phyloP scores from a whole-genome alignment of 2,329 filamentous ascomycete genomes.

The Monilinia aucupariae region DNA sequence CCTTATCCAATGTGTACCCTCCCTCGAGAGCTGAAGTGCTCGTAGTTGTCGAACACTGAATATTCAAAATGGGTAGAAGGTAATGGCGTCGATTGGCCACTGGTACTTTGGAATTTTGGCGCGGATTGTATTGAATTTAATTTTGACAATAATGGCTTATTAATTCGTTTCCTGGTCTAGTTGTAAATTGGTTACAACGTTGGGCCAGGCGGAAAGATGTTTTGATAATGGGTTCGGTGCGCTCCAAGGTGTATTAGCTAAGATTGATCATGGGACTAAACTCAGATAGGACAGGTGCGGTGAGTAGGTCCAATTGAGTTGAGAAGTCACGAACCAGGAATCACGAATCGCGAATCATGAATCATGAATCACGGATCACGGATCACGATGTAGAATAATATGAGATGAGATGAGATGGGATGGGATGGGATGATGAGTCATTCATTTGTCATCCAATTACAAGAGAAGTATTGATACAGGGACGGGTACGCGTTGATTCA shows the following conservation, averaged over 20 bases:
- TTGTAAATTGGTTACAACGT: slow-evolving; percentile 1
- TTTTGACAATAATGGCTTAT: not conserved
- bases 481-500: no score
- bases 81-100: not conserved
- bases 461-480: no score
- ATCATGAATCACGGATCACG: no score
- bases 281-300: slow-evolving; percentile 1
- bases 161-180: not conserved
- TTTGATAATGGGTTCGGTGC: not conserved
- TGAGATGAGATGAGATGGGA: no score
- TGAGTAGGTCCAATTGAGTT: not conserved
- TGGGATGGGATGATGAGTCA: not conserved
- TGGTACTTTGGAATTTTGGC: not conserved
- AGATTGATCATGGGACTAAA: not conserved
- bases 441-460: not conserved
- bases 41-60: slow-evolving; percentile 1
- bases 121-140: not conserved
- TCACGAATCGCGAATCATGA: no score
- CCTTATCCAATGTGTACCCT: slow-evolving; percentile 1
- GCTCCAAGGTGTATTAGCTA: slow-evolving; percentile 7
- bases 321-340: slow-evolving; percentile 3
- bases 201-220: slow-evolving; percentile 1
- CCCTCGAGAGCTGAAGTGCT: not conserved
- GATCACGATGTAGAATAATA: no score
- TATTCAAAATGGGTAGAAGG: slow-evolving; percentile 4